Conservation (phyloP, 352 stramenopile genomes). For the Globisporangium paddicum region DNA sequence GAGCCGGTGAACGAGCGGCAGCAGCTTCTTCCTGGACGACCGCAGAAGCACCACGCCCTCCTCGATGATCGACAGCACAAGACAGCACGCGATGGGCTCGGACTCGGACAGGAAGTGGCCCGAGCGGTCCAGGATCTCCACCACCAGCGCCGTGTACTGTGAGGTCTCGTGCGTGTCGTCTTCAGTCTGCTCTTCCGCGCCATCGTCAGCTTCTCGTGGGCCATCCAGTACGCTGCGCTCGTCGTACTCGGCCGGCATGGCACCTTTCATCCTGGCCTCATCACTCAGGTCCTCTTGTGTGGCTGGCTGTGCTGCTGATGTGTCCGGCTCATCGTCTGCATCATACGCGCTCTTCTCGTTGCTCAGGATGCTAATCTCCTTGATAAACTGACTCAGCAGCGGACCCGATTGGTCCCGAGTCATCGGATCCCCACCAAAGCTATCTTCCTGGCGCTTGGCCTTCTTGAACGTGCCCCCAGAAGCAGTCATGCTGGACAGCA, state of each 20-base stretch:
- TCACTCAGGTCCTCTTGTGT: slow-evolving; percentile 7
- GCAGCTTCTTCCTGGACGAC: slow-evolving; percentile 38
- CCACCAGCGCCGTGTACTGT: slow-evolving; percentile 43
- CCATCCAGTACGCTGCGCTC: slow-evolving; percentile 21
- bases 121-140: slow-evolving; percentile 75
- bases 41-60: slow-evolving; percentile 53
- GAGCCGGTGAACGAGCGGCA: slow-evolving; percentile 70
- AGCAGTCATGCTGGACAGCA: slow-evolving; percentile 40
- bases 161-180: slow-evolving; percentile 4
- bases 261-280: slow-evolving; percentile 37
- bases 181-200: slow-evolving; percentile 10
- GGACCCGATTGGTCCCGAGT: slow-evolving; percentile 4
- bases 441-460: neutral
- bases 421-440: neutral
- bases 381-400: slow-evolving; percentile 45
- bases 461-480: slow-evolving; percentile 10
- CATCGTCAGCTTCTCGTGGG: slow-evolving; percentile 20
- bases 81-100: slow-evolving; percentile 65
- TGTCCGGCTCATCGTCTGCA: slow-evolving; percentile 18
- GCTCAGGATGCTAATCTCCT: slow-evolving; percentile 56
- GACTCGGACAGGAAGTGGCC: slow-evolving; percentile 69
- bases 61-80: slow-evolving; percentile 67
- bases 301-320: neutral
- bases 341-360: slow-evolving; percentile 24
- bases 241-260: slow-evolving; percentile 67